phyloP scores from a whole-genome alignment of 2,329 filamentous ascomycete species.

The Fusarium sp. region DNA sequence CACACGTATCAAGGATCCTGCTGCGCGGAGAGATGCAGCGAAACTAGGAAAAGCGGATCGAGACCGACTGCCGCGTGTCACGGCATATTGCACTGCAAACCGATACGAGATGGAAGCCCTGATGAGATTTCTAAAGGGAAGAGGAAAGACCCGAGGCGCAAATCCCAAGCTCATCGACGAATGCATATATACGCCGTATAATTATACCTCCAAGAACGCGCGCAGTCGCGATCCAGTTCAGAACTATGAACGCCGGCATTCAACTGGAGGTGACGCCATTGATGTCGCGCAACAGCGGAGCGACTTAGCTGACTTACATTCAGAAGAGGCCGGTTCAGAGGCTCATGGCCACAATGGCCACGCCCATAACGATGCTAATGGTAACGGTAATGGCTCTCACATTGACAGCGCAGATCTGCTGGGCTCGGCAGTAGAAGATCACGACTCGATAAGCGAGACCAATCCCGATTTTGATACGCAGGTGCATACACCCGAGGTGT shows the following conservation, averaged over 20 bases:
- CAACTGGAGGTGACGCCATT: conserved; percentile 73
- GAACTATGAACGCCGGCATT: conserved; percentile 74
- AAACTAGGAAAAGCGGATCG: conserved; percentile 93
- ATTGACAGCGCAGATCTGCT: conserved; percentile 48
- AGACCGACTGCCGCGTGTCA: conserved; percentile 86
- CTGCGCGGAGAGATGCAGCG: conserved; percentile 89
- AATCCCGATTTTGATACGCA: conserved; percentile 83
- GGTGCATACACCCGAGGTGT: conserved; percentile 92
- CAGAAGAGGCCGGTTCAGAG: conserved; percentile 46
- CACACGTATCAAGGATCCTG: conserved; percentile 96
- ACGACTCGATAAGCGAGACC: conserved; percentile 53
- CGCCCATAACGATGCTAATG: conserved; percentile 38
- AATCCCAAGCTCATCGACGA: conserved; percentile 95
- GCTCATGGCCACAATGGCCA: conserved; percentile 39
- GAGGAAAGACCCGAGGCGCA: conserved; percentile 78
- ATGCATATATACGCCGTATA: conserved; percentile 95
- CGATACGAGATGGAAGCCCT: conserved; percentile 90
- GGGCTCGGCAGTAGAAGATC: conserved; percentile 48
- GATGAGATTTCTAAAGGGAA: conserved; percentile 90
- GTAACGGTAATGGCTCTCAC: conserved; percentile 40
- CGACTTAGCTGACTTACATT: conserved; percentile 70
- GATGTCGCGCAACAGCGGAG: conserved; percentile 58
- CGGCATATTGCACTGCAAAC: conserved; percentile 95
- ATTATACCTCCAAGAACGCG: conserved; percentile 66
- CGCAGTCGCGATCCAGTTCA: conserved; percentile 51